phyloP scores from a whole-genome alignment of 768 basidiomycete genomes.

The Leccinellum luteum region DNA sequence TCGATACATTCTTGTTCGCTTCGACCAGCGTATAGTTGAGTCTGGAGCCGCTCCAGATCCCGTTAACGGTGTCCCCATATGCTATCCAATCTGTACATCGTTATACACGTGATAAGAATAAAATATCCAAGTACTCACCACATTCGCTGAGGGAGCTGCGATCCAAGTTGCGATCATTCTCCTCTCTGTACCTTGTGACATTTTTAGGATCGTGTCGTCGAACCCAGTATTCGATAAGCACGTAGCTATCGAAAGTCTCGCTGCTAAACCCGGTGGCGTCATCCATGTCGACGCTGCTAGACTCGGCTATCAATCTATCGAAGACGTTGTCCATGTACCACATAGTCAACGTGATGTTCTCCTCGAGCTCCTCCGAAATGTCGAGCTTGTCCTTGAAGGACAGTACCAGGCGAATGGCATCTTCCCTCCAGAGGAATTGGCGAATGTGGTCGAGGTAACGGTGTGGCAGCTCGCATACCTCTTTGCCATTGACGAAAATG shows the following conservation, averaged over 20 bases:
- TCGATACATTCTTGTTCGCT: neutral
- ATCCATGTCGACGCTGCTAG: too few species aligned
- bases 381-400: neutral
- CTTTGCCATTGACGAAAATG: neutral
- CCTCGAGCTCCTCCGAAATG: neutral
- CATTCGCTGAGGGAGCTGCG: neutral
- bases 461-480: neutral
- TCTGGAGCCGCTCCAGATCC: neutral
- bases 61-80: neutral
- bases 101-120: too few species aligned
- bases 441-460: neutral
- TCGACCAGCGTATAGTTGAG: neutral
- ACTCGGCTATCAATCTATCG: neutral
- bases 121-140: neutral
- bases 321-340: neutral
- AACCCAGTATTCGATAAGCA: neutral
- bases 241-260: neutral
- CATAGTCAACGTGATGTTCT: neutral
- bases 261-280: neutral
- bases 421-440: too few species aligned
- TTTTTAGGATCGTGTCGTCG: neutral
- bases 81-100: neutral
- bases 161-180: neutral
- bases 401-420: neutral
- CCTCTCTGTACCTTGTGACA: neutral